Percentiles rank a stretch among this genome's conserved stretches.
Evolutionary conservation across 805 yeast genomes (phyloP).

Genomic region (Saccharomycopsis fodiens): DNA sequence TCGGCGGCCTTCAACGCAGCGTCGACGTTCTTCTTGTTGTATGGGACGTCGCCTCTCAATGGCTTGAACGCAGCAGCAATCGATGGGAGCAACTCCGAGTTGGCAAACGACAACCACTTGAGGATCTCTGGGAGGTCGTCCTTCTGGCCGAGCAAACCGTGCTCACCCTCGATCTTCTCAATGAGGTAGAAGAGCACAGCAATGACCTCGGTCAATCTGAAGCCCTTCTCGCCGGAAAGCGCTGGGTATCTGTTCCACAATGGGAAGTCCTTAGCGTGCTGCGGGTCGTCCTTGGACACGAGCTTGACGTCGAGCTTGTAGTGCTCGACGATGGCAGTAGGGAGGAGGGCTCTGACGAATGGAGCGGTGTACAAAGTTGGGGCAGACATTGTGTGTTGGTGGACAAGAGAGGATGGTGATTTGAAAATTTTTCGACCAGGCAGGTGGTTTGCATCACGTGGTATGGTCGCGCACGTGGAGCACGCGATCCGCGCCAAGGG

Average conservation of each 20-base stretch:
- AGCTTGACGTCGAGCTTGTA: conserved; percentile 53
- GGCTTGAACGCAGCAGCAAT: conserved; percentile 49
- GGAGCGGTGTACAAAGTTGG: conserved; percentile 11
- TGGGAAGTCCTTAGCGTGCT: conserved; percentile 50
- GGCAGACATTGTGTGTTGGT: conserved; percentile 4
- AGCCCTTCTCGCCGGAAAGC: conserved; percentile 63
- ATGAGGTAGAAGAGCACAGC: conserved; percentile 49
- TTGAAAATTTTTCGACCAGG: background rate
- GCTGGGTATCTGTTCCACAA: conserved; percentile 53
- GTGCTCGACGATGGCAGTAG: conserved; percentile 34
- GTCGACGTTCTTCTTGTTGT: conserved; percentile 66
- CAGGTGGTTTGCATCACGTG: no score
- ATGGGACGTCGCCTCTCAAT: conserved; percentile 50
- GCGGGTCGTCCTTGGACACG: conserved; percentile 26
- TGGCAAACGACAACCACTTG: conserved; percentile 73
- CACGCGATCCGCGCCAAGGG: no score
- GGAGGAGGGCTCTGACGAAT: background rate
- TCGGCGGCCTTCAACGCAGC: conserved; percentile 34
- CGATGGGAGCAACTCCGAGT: conserved; percentile 51
- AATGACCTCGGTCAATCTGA: conserved; percentile 60
- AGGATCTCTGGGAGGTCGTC: conserved; percentile 59
- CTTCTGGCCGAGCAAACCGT: conserved; percentile 53
- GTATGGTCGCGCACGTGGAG: no score
- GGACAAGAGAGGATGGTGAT: conserved; percentile 21
- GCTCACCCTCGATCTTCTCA: background rate